Conservation (phyloP, 176 grass and related monocot genomes). For the Triticum timopheevii region DNA sequence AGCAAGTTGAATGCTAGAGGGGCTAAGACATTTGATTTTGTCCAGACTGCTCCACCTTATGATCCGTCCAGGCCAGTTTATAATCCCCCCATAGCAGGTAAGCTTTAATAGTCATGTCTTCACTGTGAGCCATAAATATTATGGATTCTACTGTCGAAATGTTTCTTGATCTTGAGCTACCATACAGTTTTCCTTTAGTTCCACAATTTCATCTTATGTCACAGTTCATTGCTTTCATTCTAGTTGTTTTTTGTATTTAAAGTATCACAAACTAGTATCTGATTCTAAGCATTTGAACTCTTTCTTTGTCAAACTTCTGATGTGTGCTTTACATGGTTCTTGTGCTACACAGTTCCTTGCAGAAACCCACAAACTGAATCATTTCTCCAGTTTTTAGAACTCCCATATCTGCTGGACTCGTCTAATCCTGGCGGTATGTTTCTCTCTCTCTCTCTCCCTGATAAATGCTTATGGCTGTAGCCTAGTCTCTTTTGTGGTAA, state of each 20-base stretch:
- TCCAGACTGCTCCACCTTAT: slow-evolving; percentile 51
- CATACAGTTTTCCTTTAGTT: neutral
- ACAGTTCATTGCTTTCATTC: neutral
- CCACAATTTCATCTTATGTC: slow-evolving; percentile 3
- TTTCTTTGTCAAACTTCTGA: slow-evolving; percentile 14
- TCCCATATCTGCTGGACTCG: slow-evolving; percentile 71
- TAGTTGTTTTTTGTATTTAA: neutral
- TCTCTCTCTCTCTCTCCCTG: slow-evolving; percentile 4
- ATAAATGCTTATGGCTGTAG: slow-evolving; percentile 12
- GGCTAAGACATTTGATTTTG: slow-evolving; percentile 80
- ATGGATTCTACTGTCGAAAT: neutral
- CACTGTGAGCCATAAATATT: neutral
- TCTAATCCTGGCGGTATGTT: slow-evolving; percentile 52
- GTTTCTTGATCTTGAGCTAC: slow-evolving; percentile 1
- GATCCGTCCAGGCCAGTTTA: slow-evolving; percentile 47
- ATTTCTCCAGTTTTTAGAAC: slow-evolving; percentile 66
- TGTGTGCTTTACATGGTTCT: slow-evolving; percentile 2
- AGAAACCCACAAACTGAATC: slow-evolving; percentile 86
- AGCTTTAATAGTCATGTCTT: slow-evolving; percentile 12
- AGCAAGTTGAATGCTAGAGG: slow-evolving; percentile 77
- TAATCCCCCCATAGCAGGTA: slow-evolving; percentile 44
- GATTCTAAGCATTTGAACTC: slow-evolving; percentile 14
- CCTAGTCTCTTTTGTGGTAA: neutral
- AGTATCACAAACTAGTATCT: neutral
- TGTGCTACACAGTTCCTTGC: slow-evolving; percentile 55